Percentiles rank a stretch among this genome's conserved stretches.
These are phyloP conservation scores for Exophiala sp. DNA, from an alignment of 2,329 filamentous ascomycete genomes.

Conservation along the genomic window DNA sequence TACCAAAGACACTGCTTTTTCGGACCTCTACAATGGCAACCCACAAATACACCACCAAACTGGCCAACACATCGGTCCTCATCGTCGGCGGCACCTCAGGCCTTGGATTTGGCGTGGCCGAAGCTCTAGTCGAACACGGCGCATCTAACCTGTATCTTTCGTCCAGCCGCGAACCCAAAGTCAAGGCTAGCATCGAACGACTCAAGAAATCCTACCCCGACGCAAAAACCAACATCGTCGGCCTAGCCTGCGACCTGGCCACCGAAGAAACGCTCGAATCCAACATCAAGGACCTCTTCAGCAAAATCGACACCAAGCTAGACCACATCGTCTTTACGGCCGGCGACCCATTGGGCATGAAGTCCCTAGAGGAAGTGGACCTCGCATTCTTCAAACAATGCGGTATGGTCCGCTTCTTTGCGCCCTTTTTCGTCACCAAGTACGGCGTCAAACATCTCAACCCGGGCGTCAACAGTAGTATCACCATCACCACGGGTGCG, in stretches of 20 bases:
- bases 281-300: conserved; percentile 40
- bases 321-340: conserved; percentile 55
- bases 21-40: not conserved
- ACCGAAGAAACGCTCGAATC: conserved; percentile 42
- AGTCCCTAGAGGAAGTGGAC: conserved; percentile 31
- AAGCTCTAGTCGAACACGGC: conserved; percentile 50
- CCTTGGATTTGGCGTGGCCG: conserved; percentile 52
- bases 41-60: conserved; percentile 38
- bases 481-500: conserved; percentile 43
- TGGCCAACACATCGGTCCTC: conserved; percentile 45
- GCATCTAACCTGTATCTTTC: conserved; percentile 46
- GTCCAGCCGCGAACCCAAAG: conserved; percentile 35
- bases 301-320: conserved; percentile 32
- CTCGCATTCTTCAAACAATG: conserved; percentile 25
- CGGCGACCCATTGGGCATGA: conserved; percentile 36
- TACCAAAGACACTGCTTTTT: too few species aligned
- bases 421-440: conserved; percentile 41
- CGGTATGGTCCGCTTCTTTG: conserved; percentile 38
- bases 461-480: conserved; percentile 34
- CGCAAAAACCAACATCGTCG: conserved; percentile 33
- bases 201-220: conserved; percentile 45
- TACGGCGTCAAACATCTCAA: conserved; percentile 18
- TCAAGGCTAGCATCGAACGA: conserved; percentile 40
- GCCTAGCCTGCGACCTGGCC: conserved; percentile 45
- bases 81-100: conserved; percentile 53